These are phyloP conservation scores for Sclerotiophoma versabilis DNA, from an alignment of 2,329 filamentous ascomycete species.

Conservation along the genomic window DNA sequence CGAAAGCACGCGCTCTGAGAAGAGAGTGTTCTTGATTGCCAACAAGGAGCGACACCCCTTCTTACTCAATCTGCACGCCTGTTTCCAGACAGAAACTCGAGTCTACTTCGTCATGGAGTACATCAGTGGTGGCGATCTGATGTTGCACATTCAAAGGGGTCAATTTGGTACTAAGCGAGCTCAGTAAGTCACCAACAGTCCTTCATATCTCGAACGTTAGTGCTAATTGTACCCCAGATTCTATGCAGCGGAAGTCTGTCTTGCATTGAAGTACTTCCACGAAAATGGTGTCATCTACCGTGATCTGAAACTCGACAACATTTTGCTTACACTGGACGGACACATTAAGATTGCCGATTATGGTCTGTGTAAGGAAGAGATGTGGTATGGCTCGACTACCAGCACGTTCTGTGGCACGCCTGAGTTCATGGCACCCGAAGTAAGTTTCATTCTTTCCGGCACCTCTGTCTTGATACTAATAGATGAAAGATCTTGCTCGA, in stretches of 20 bases:
- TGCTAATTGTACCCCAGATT: conserved; percentile 65
- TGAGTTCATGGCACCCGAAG: conserved; percentile 99
- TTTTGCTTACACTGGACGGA: conserved; percentile 90
- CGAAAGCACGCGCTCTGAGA: conserved; percentile 96
- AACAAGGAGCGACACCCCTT: conserved; percentile 98
- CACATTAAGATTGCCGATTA: conserved; percentile 99
- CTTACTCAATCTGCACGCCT: conserved; percentile 91
- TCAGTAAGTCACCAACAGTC: conserved; percentile 68
- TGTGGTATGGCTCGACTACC: conserved; percentile 98
- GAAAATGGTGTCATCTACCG: conserved; percentile 98
- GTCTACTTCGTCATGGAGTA: conserved; percentile 99
- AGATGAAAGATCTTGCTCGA: conserved; percentile 81
- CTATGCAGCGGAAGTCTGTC: conserved; percentile 95
- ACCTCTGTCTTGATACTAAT: background rate
- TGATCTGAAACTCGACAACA: conserved; percentile 83
- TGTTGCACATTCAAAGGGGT: conserved; percentile 97
- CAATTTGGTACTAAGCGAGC: conserved; percentile 95
- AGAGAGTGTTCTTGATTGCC: conserved; percentile 94
- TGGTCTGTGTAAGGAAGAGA: conserved; percentile 98
- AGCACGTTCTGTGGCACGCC: conserved; percentile 99
- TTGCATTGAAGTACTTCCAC: conserved; percentile 98
- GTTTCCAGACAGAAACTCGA: conserved; percentile 97
- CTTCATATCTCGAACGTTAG: background rate
- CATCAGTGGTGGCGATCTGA: conserved; percentile 96
- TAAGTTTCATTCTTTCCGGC: conserved; percentile 47